Percentiles rank a stretch among this genome's conserved stretches.
Conservation (phyloP, 1,284 basidiomycete genomes). For the Heterobasidion occidentale region DNA sequence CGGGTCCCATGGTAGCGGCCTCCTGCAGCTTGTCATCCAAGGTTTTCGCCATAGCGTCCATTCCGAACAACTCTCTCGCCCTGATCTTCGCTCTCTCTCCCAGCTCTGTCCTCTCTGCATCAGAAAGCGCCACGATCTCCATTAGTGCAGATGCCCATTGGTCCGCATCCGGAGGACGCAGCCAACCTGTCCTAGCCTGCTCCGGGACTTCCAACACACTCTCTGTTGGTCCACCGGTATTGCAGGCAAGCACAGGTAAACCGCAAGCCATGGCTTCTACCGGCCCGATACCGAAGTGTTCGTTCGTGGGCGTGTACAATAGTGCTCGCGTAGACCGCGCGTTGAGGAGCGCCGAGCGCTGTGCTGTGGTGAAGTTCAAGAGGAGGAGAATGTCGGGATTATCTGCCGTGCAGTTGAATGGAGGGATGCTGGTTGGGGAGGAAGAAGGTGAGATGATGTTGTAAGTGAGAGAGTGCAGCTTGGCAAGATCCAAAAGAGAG, state of each 20-base stretch:
- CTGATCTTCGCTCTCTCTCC: constrained; percentile 47
- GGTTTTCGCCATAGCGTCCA: constrained; percentile 59
- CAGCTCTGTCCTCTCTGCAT: constrained; percentile 39
- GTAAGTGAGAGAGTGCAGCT: constrained; percentile 42
- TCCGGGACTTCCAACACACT: constrained; percentile 60
- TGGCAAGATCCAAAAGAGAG: constrained; percentile 49
- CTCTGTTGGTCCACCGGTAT: constrained; percentile 90
- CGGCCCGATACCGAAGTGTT: constrained; percentile 97
- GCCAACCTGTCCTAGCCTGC: constrained; percentile 54
- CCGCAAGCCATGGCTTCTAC: constrained; percentile 94
- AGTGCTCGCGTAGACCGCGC: constrained; percentile 62
- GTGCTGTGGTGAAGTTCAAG: constrained; percentile 77
- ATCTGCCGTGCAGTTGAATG: constrained; percentile 24
- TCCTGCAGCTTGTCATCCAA: constrained; percentile 47
- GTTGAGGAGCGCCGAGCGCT: constrained; percentile 72
- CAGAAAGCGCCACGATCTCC: constrained; percentile 49
- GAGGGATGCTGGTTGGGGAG: constrained; percentile 27
- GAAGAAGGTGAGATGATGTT: constrained; percentile 38
- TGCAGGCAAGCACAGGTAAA: constrained; percentile 82
- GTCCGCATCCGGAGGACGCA: constrained; percentile 51
- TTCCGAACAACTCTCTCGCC: constrained; percentile 50
- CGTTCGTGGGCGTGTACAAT: constrained; percentile 91
- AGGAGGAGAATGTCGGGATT: constrained; percentile 72
- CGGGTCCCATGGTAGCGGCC: constrained; percentile 42
- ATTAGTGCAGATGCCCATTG: constrained; percentile 66